Evolutionary conservation across 1,284 basidiomycete genomes (phyloP).

Genomic region (Fomitopsis betulina): DNA sequence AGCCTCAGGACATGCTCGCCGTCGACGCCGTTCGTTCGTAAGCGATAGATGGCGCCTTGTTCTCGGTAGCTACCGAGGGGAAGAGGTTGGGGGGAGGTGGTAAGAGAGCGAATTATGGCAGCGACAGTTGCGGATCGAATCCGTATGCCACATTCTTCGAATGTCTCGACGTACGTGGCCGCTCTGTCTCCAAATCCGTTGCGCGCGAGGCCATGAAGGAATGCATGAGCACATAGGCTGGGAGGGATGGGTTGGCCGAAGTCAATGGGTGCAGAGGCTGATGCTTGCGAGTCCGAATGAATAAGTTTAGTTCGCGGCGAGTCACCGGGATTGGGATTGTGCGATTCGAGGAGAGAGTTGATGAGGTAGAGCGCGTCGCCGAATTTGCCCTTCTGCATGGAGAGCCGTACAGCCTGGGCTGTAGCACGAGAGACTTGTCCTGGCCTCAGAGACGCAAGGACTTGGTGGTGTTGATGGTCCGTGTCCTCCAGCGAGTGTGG

Average conservation of each 20-base stretch:
- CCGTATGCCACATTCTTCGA: conserved; percentile 50
- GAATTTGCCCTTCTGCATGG: conserved; percentile 37
- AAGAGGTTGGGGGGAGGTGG: conserved; percentile 8
- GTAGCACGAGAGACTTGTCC: conserved; percentile 49
- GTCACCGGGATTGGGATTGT: conserved; percentile 4
- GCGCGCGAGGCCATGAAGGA: conserved; percentile 61
- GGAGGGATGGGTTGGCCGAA: conserved; percentile 49
- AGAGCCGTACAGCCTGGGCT: conserved; percentile 47
- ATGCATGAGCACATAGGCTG: conserved; percentile 53
- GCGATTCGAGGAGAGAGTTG: conserved; percentile 49
- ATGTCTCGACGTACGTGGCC: conserved; percentile 39
- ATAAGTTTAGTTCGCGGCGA: not conserved
- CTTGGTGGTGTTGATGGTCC: not conserved
- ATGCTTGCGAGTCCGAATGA: not conserved
- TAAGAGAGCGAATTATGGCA: conserved; percentile 35
- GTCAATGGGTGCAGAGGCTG: conserved; percentile 33
- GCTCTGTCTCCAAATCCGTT: conserved; percentile 44
- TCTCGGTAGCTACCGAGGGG: conserved; percentile 13
- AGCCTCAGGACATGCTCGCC: conserved; percentile 17
- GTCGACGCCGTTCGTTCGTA: conserved; percentile 1
- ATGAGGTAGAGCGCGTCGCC: conserved; percentile 52
- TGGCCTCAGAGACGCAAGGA: conserved; percentile 22
- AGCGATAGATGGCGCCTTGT: conserved; percentile 7
- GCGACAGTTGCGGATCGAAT: conserved; percentile 2
- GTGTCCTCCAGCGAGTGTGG: not conserved